These are phyloP conservation scores for Paracorniculantispora psalliotae DNA, from an alignment of 2,329 filamentous ascomycete genomes.

Conservation along the genomic window DNA sequence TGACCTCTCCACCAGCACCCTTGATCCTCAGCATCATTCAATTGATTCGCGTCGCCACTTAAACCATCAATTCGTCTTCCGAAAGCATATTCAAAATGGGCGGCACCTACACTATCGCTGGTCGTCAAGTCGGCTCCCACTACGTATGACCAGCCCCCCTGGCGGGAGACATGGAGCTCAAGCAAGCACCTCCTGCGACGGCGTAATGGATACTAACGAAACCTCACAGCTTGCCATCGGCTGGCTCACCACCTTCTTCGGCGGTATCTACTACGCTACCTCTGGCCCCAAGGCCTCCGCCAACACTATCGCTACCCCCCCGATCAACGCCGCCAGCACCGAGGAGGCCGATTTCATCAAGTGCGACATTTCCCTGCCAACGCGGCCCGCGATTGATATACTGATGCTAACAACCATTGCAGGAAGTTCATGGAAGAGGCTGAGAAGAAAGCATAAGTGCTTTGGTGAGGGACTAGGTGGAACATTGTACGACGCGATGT, in stretches of 20 bases:
- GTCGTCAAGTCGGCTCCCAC: conserved; percentile 57
- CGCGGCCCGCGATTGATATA: background rate
- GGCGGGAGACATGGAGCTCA: background rate
- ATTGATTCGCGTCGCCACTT: conserved; percentile 18
- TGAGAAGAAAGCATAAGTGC: conserved; percentile 36
- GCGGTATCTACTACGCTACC: conserved; percentile 40
- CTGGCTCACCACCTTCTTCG: conserved; percentile 48
- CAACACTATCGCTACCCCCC: conserved; percentile 44
- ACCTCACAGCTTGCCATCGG: conserved; percentile 50
- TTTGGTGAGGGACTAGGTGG: conserved; percentile 16
- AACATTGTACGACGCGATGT: conserved; percentile 29
- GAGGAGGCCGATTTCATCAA: conserved; percentile 63
- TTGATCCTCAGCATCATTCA: conserved; percentile 11
- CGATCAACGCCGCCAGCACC: conserved; percentile 57
- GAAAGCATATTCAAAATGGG: conserved; percentile 26
- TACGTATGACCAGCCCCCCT: conserved; percentile 40
- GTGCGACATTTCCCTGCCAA: conserved; percentile 34
- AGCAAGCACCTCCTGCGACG: background rate
- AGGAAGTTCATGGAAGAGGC: conserved; percentile 38
- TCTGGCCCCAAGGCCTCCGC: conserved; percentile 39
- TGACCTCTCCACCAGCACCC: conserved; percentile 12
- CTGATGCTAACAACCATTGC: conserved; percentile 21
- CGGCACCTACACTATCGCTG: conserved; percentile 49
- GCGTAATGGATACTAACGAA: conserved; percentile 18
- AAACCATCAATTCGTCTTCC: conserved; percentile 24